Base-by-base conservation (phyloP, 768 basidiomycete species). In the Naganishia randhawae region DNA sequence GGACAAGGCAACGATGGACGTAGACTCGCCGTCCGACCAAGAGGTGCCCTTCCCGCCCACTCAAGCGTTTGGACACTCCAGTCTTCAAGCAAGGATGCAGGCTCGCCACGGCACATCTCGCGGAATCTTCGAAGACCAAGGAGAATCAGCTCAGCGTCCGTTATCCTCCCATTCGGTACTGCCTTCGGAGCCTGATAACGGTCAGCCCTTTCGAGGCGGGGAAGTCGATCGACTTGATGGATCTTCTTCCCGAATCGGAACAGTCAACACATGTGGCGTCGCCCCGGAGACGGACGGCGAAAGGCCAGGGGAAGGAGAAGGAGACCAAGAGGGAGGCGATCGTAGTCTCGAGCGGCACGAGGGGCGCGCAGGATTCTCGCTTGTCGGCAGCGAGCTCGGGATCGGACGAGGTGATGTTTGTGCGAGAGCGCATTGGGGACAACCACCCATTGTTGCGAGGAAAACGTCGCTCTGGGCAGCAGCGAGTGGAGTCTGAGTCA, bases 131-230 rank as follows among this genome's bases (percentile, higher is more conserved):
- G 57, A 27, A 2, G 57, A 25, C 13, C n/a, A 42, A 33, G 22
- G 2, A 29, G 52, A 11, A 33, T 6, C 31, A 33, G 31, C 52
- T 9, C 16, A 6, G 13, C 22, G 22, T 31, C 3, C 19, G 42
- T 29, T 16, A 16, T 13, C 8, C 6, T 16, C 14, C 6, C 14
- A 22, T 17, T 17, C 19, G n/a, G 45, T 3, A 48, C 19, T 11
- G 45, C 19, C 6, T 3, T 6, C 45, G 45, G 45, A 48, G n/a
- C 7, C 45, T 7, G 19, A 11, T n/a, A 17, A 19, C 1, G 55
- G 32, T 29, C 53, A 65, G 63, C 69, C 69, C 69, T 69, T 69
- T 69, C 69, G 63, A 62, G n/a, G 50, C 29, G 50, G 63, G 69
- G 69, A 53, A 62, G 64, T 41, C 50, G 68, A 54, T 69, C 57